Conservation (phyloP, 768 basidiomycete species). For the Lyophyllum semitale region DNA sequence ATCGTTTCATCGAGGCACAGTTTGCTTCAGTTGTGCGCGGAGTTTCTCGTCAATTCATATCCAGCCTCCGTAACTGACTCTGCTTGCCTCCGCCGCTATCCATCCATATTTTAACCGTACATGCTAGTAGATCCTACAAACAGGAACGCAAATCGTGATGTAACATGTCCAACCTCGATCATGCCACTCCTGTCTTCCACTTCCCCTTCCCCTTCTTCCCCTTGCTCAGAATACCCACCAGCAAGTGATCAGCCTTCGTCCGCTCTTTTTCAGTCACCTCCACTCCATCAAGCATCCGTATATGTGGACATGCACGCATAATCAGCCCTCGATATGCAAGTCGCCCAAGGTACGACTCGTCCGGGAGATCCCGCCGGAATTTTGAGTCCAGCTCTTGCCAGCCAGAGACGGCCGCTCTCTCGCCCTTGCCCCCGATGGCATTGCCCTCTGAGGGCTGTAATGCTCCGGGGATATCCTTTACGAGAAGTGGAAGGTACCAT, state of each 20-base stretch:
- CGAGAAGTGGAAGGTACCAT: constrained; percentile 90
- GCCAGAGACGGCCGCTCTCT: constrained; percentile 25
- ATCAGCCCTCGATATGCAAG: constrained; percentile 88
- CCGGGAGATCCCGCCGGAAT: constrained; percentile 89
- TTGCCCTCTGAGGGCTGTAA: constrained; percentile 58
- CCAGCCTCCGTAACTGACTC: background rate
- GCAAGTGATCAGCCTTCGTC: constrained; percentile 73
- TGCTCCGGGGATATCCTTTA: constrained; percentile 66
- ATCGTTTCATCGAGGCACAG: constrained; percentile 11
- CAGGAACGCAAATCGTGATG: constrained; percentile 18
- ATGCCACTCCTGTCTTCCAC: constrained; percentile 3
- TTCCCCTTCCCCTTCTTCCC: constrained; percentile 32
- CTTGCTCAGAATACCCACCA: constrained; percentile 55
- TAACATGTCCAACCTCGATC: constrained; percentile 20
- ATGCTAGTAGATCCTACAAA: background rate
- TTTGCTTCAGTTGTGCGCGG: background rate
- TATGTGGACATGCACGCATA: constrained; percentile 68
- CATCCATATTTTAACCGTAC: constrained; percentile 1
- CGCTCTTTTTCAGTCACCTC: constrained; percentile 82
- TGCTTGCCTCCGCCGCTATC: background rate
- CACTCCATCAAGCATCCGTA: constrained; percentile 86
- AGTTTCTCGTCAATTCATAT: background rate
- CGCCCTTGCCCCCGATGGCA: constrained; percentile 23
- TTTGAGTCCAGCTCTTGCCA: constrained; percentile 84
- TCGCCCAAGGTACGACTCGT: constrained; percentile 83